Conservation (phyloP, 352 stramenopile species). For the Blastocystis sp. region DNA sequence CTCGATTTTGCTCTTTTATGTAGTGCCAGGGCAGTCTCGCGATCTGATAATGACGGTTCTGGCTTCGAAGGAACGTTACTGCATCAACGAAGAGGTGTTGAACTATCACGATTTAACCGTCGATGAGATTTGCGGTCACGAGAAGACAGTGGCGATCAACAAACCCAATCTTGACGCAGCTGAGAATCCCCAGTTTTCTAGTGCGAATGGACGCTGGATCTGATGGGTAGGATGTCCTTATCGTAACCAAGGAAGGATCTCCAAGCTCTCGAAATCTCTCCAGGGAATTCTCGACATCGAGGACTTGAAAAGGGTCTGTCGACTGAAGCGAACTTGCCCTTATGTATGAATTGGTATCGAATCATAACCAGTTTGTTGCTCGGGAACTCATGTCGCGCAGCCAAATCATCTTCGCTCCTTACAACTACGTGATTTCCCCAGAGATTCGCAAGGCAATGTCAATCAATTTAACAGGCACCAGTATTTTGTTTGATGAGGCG, state of each 20-base stretch:
- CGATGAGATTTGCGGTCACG: constrained; percentile 7
- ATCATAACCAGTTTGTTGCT: not conserved
- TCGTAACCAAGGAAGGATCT: not conserved
- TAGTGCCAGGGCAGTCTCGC: not conserved
- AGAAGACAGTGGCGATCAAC: not conserved
- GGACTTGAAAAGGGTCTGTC: constrained; percentile 79
- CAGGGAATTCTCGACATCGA: constrained; percentile 88
- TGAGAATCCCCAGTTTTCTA: not conserved
- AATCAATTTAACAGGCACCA: constrained; percentile 87
- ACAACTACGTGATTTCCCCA: constrained; percentile 98
- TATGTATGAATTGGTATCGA: constrained; percentile 69
- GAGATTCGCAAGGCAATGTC: constrained; percentile 70
- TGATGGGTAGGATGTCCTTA: not conserved
- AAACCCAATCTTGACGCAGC: not conserved
- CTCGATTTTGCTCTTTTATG: not conserved
- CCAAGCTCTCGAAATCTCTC: not conserved
- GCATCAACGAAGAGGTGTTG: not conserved
- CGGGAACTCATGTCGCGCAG: constrained; percentile 72
- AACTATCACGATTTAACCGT: not conserved
- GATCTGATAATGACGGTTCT: constrained; percentile 26
- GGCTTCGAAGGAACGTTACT: constrained; percentile 8
- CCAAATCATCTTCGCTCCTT: constrained; percentile 94
- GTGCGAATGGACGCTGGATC: not conserved
- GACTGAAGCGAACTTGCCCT: constrained; percentile 67
- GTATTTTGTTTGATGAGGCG: constrained; percentile 98